Base-by-base conservation (phyloP, 805 yeast genomes). In the Citeromyces nyonsensis region DNA sequence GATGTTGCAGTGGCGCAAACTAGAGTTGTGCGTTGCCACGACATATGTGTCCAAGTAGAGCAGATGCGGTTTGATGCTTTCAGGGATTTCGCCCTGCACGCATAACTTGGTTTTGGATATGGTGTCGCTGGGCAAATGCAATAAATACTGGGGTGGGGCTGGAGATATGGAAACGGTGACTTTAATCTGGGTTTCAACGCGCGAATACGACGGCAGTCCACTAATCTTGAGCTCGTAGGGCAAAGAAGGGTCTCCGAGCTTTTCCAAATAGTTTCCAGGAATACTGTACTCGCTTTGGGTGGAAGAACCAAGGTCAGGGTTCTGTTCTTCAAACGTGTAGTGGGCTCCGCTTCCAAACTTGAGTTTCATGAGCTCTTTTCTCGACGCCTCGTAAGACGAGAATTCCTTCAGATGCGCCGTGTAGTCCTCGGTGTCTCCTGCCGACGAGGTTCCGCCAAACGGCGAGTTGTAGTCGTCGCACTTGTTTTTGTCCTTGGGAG, bases 181-280 rank as follows among this genome's bases (percentile, higher is more conserved):
- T 51, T 84, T 86, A 48, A 91, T 83, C 56, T 91, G 98, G 10
- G 96, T 88, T 54, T 88, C 98, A 5, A 88, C 98, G 41, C 98
- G 69, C 9, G 95, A 83, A 42, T 73, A 74, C 4, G 69, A 56
- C 2, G 96, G 96, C 29, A 88, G 59, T 33, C 74, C 78, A 6
- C 61, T 51, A 1, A 88, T 57, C 15, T 55, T 49, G 33, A 80
- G 40, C 34, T 61, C 56, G 48, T 67, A 73, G 1, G 70, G 70
- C 33, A 66, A 54, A 4, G 48, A 42, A 30, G 25, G 32, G 26
- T 47, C 43, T 15, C 35, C 36, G 4, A 28, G 26, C 11, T 39
- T 30, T 10, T 42, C 44, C 10, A 43, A 41, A 40, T 54, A 56
- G 14, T 42, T 50, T 4, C 31, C 31, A 1, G 61, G 59, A 14